Conservation (phyloP, 1,284 basidiomycete species). For the Cutaneotrichosporon cyanovorans region DNA sequence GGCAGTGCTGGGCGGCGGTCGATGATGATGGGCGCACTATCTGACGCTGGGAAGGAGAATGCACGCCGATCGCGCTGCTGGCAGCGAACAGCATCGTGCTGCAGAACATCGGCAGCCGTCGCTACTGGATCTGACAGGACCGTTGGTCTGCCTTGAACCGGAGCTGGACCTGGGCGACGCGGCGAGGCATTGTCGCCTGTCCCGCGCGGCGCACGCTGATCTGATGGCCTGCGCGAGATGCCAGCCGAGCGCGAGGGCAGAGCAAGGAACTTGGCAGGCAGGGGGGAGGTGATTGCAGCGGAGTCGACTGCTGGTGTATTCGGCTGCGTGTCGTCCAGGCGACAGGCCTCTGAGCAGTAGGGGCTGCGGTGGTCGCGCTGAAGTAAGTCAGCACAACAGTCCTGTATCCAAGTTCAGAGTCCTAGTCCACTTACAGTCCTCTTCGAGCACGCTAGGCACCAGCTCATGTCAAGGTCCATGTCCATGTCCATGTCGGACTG, state of each 20-base stretch:
- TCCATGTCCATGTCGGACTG: slow-evolving; percentile 8
- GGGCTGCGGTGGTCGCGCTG: slow-evolving; percentile 31
- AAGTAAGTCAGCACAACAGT: slow-evolving; percentile 1
- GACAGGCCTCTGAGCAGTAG: slow-evolving; percentile 39
- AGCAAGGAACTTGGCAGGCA: slow-evolving; percentile 15
- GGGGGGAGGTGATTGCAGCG: slow-evolving; percentile 24
- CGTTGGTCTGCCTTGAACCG: too few species aligned
- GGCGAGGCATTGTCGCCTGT: too few species aligned
- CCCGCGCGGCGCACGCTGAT: neutral
- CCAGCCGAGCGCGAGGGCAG: slow-evolving; percentile 1
- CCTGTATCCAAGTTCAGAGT: neutral
- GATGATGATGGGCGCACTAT: slow-evolving; percentile 11
- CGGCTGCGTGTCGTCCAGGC: slow-evolving; percentile 22
- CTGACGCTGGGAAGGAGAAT: slow-evolving; percentile 37
- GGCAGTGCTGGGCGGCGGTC: slow-evolving; percentile 6
- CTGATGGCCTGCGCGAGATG: slow-evolving; percentile 4
- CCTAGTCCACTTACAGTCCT: slow-evolving; percentile 34
- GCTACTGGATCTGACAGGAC: too few species aligned
- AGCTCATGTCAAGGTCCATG: slow-evolving; percentile 22
- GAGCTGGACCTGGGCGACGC: too few species aligned
- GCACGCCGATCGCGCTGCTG: slow-evolving; percentile 35
- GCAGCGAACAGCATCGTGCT: too few species aligned
- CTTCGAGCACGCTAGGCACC: slow-evolving; percentile 26
- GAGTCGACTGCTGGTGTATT: slow-evolving; percentile 4
- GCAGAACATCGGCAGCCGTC: too few species aligned